Evolutionary conservation across 805 yeast genomes (phyloP).

Genomic region (Kodamaea restingae): DNA sequence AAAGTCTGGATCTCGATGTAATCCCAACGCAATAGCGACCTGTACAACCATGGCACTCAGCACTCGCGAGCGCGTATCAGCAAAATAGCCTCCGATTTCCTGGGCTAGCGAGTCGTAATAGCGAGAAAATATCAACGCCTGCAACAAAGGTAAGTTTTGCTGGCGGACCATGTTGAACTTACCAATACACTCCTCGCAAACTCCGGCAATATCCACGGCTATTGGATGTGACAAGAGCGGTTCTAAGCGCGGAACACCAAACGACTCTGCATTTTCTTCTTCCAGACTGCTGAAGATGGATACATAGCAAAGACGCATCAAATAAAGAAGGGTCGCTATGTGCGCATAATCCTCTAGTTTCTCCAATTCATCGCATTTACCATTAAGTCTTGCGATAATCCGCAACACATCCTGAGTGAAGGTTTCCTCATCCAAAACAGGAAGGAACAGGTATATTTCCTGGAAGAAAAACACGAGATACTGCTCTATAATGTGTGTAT

Average conservation of each 20-base stretch:
- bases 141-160: conserved; percentile 14
- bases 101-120: conserved; percentile 13
- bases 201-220: conserved; percentile 12
- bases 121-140: conserved; percentile 16
- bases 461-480: conserved; percentile 18
- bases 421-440: conserved; percentile 23
- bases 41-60: conserved; percentile 23
- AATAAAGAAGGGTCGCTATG: conserved; percentile 14
- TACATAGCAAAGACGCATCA: conserved; percentile 16
- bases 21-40: conserved; percentile 36
- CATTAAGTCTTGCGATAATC: conserved; percentile 13
- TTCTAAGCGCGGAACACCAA: not conserved
- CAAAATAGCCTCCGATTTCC: conserved; percentile 14
- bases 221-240: conserved; percentile 13
- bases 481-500: conserved; percentile 8
- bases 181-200: conserved; percentile 15
- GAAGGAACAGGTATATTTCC: conserved; percentile 22
- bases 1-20: conserved; percentile 37
- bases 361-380: not conserved
- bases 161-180: conserved; percentile 11
- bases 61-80: conserved; percentile 16
- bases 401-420: conserved; percentile 15
- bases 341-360: conserved; percentile 12
- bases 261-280: conserved; percentile 9
- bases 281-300: conserved; percentile 14